phyloP scores from a whole-genome alignment of 176 grass and related monocot species.

The Bonia amplexicaulis region DNA sequence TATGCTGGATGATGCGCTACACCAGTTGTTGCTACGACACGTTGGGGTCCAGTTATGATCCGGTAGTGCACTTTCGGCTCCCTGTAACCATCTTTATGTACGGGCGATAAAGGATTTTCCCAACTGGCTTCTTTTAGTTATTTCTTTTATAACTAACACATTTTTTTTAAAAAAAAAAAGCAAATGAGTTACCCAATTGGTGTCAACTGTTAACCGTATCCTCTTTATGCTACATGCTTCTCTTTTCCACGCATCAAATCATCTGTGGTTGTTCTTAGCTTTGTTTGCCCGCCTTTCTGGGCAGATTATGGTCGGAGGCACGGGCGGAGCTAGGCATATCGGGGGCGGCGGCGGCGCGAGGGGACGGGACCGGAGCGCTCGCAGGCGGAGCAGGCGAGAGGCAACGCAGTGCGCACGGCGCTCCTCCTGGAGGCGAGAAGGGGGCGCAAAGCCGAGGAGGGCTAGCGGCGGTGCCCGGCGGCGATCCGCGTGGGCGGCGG shows the following conservation, averaged over 20 bases:
- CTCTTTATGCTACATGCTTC: not conserved
- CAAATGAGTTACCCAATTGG: not conserved
- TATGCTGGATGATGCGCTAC: not conserved
- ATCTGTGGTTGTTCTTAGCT: too few species aligned
- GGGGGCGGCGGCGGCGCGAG: too few species aligned
- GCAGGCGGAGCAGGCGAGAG: too few species aligned
- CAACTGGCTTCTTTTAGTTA: not conserved
- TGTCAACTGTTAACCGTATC: not conserved
- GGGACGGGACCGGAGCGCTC: too few species aligned
- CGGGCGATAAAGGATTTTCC: not conserved
- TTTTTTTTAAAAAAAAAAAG: not conserved
- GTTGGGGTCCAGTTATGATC: not conserved
- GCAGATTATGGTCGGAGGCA: not conserved
- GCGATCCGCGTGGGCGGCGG: too few species aligned
- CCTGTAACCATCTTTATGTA: not conserved
- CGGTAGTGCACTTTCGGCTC: slow-evolving; percentile 7
- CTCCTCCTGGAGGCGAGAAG: too few species aligned
- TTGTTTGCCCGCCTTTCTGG: not conserved
- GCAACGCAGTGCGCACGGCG: too few species aligned
- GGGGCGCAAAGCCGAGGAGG: too few species aligned
- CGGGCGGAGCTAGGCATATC: not conserved
- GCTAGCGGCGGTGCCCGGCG: too few species aligned
- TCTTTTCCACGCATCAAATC: not conserved
- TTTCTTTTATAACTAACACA: not conserved
- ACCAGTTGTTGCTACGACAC: not conserved